Evolutionary conservation across 2,329 filamentous ascomycete genomes (phyloP), one percentile per base, ranked within the genome.

Genomic region (Fusarium paranaense): DNA sequence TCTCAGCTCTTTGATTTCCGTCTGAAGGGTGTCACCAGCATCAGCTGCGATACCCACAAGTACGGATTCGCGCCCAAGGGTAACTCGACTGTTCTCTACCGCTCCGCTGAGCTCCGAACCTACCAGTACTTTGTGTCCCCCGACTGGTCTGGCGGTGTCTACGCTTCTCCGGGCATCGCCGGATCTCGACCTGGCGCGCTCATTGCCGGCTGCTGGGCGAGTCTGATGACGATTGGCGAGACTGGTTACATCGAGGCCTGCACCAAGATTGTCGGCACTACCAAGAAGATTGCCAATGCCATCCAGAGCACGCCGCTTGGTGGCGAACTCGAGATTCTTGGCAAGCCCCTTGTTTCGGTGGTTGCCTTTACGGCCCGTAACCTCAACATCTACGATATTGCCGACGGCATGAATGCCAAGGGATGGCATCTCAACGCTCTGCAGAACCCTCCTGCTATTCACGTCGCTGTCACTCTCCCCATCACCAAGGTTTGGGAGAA

Each of bases 61-160:
- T 99, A 99, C 82, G 97, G 97, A 40, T 99, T 99, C 81, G 97
- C 97, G 1, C 97, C 97, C 62, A 99, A 99, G 86, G 97, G 97
- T 76, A 99, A 97, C 88, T 97, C 93, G 62, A 97, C 95, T 2
- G 89, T 98, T 16, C 88, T 99, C 47, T 99, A 99, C 88, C 94
- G 97, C 78, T 93, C 91, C 54, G 89, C 92, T 37, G 86, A 90
- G 56, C 90, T 97, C 75, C 91, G 97, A 76, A 91, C 91, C 66
- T 96, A 98, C 83, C 97, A 99, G 84, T 99, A 99, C 88, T 99
- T 98, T 83, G 93, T 99, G 81, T 94, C 93, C 35, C 93, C 97
- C 8, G 94, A 97, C 84, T 99, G 97, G 97, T 92, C 93, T 11
- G 97, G 97, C 69, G 97, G 97, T 78, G 95, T 99, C 10, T 99